Conservation (phyloP, 148 eudicot species). For the Suaeda aralocaspica region DNA sequence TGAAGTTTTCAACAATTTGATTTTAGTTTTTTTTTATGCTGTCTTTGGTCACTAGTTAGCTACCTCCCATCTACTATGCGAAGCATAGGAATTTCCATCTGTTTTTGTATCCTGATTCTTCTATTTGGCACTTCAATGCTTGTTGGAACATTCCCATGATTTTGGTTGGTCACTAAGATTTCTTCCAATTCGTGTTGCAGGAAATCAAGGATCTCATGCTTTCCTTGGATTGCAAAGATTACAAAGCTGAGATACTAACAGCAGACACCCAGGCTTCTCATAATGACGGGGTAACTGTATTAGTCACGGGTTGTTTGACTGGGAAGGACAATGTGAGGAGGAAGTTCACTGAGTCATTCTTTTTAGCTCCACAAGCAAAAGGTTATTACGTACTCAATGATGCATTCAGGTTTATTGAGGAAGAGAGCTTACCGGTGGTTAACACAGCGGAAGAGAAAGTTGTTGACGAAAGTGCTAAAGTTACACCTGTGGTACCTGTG, state of each 20-base stretch:
- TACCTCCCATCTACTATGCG: background rate
- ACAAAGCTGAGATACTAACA: conserved; percentile 39
- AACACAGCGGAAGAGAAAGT: conserved; percentile 22
- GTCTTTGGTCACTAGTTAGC: background rate
- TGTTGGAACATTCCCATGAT: background rate
- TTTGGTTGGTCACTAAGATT: background rate
- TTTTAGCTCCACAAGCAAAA: conserved; percentile 53
- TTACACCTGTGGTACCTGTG: conserved; percentile 9
- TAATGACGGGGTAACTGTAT: conserved; percentile 43
- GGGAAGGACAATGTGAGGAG: conserved; percentile 45
- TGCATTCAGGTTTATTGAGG: conserved; percentile 43
- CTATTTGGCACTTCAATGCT: background rate
- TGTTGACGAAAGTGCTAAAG: conserved; percentile 16
- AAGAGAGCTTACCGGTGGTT: conserved; percentile 14
- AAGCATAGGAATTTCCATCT: background rate
- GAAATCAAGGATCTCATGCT: conserved; percentile 48
- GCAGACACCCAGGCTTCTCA: conserved; percentile 60
- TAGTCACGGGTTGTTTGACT: conserved; percentile 55
- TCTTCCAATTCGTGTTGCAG: conserved; percentile 28
- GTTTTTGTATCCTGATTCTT: no score
- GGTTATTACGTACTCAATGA: conserved; percentile 68
- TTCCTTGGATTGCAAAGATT: conserved; percentile 37
- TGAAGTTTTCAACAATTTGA: no score
- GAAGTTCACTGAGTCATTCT: conserved; percentile 60
- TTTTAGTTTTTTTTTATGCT: background rate